Conservation (phyloP, 2,329 filamentous ascomycete genomes). For the Ploettnerulaceae sp. region DNA sequence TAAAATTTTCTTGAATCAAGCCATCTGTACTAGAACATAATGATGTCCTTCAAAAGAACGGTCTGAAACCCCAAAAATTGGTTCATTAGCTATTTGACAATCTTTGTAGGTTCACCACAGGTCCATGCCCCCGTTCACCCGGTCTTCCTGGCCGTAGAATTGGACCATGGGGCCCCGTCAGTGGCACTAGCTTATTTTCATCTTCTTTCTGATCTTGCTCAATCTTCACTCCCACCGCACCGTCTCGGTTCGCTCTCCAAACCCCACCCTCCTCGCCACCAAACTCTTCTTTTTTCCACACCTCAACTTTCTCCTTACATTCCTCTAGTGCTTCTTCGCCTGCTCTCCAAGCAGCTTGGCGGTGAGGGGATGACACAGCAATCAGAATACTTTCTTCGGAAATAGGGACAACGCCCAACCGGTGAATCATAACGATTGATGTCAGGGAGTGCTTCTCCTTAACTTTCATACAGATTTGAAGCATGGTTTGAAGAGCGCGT, state of each 20-base stretch:
- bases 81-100: too few relatives aligned
- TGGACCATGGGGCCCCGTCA: conserved; percentile 22
- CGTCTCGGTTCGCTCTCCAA: conserved; percentile 86
- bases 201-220: conserved; percentile 14
- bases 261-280: conserved; percentile 66
- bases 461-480: conserved; percentile 56
- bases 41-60: too few relatives aligned
- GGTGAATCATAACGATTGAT: conserved; percentile 75
- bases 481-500: conserved; percentile 64
- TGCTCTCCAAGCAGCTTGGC: conserved; percentile 78
- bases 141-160: conserved; percentile 21
- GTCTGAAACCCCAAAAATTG: too few relatives aligned
- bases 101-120: conserved; percentile 24
- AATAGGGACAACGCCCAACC: conserved; percentile 79
- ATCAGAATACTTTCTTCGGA: conserved; percentile 93
- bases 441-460: conserved; percentile 58
- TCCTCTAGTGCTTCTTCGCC: conserved; percentile 85
- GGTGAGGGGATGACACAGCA: conserved; percentile 76
- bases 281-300: conserved; percentile 94
- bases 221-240: conserved; percentile 37
- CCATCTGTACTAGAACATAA: too few relatives aligned
- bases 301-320: conserved; percentile 82
- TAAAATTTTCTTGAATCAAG: too few relatives aligned
- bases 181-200: conserved; percentile 4
- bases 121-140: conserved; percentile 30